Percentiles rank a stretch among this genome's conserved stretches.
Conservation (phyloP, 495 filamentous ascomycete genomes). For the Tricharina praecox region DNA sequence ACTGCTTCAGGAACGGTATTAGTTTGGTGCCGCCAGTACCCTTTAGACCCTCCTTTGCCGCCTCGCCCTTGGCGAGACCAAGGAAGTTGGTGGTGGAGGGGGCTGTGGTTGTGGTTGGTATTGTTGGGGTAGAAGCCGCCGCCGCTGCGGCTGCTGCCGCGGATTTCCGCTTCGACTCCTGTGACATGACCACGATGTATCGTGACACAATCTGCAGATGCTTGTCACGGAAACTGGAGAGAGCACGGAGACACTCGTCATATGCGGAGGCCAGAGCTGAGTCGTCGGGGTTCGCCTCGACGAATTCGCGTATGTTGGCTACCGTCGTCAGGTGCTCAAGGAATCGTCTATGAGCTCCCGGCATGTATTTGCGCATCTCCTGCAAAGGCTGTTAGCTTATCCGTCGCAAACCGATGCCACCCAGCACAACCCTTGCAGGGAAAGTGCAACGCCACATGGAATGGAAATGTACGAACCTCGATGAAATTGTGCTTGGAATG, state of each 20-base stretch:
- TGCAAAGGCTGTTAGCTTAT: conserved; percentile 3
- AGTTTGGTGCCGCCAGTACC: conserved; percentile 86
- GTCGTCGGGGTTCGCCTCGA: conserved; percentile 46
- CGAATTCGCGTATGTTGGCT: conserved; percentile 77
- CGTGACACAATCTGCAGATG: conserved; percentile 93
- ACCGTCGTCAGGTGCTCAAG: conserved; percentile 60
- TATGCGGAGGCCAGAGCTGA: conserved; percentile 58
- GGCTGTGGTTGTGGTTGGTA: conserved; percentile 9
- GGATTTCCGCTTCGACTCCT: conserved; percentile 30
- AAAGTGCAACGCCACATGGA: not conserved
- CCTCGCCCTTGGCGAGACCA: conserved; percentile 19
- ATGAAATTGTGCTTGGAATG: conserved; percentile 73
- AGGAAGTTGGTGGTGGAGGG: conserved; percentile 2
- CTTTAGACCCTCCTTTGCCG: conserved; percentile 45
- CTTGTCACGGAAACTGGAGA: conserved; percentile 77
- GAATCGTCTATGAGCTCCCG: conserved; percentile 77
- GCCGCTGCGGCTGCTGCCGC: conserved; percentile 11
- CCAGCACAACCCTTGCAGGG: not conserved
- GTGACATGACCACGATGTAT: conserved; percentile 67
- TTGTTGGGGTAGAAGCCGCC: conserved; percentile 3
- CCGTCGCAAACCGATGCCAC: conserved; percentile 7
- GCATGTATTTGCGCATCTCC: conserved; percentile 96
- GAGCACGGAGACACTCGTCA: conserved; percentile 80
- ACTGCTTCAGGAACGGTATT: conserved; percentile 89
- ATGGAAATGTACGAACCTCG: conserved; percentile 28